Evolutionary conservation across 306 rosid species (phyloP).

Genomic region (Lotus japonicus): DNA sequence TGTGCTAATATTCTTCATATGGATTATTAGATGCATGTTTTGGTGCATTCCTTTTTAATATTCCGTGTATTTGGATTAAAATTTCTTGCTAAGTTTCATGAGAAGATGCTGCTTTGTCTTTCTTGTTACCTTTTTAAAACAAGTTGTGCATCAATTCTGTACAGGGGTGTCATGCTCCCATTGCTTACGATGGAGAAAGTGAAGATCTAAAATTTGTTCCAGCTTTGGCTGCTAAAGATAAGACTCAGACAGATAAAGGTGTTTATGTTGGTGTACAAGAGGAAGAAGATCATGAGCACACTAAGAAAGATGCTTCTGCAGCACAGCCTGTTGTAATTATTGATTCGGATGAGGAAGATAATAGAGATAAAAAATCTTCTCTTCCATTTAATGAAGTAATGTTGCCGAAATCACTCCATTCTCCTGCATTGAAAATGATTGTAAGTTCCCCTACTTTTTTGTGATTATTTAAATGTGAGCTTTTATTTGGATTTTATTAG

Average conservation of each 20-base stretch:
- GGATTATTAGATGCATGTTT: neutral
- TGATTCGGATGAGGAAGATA: slow-evolving; percentile 83
- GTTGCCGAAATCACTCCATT: slow-evolving; percentile 26
- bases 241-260: slow-evolving; percentile 40
- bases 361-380: slow-evolving; percentile 22
- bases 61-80: neutral
- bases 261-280: slow-evolving; percentile 61
- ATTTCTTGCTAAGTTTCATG: slow-evolving; percentile 1
- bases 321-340: slow-evolving; percentile 43
- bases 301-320: slow-evolving; percentile 13
- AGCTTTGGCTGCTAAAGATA: slow-evolving; percentile 17
- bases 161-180: slow-evolving; percentile 31
- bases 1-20: neutral
- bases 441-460: slow-evolving; percentile 37
- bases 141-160: slow-evolving; percentile 23
- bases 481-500: slow-evolving; percentile 5
- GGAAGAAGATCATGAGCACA: slow-evolving; percentile 24
- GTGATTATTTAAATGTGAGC: neutral
- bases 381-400: slow-evolving; percentile 42
- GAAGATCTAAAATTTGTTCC: slow-evolving; percentile 14
- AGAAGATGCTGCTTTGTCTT: neutral
- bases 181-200: slow-evolving; percentile 16
- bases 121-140: neutral
- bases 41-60: neutral
- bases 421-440: slow-evolving; percentile 29